Base-by-base conservation (phyloP, 1,284 basidiomycete species). In the Trichosporon sp. region DNA sequence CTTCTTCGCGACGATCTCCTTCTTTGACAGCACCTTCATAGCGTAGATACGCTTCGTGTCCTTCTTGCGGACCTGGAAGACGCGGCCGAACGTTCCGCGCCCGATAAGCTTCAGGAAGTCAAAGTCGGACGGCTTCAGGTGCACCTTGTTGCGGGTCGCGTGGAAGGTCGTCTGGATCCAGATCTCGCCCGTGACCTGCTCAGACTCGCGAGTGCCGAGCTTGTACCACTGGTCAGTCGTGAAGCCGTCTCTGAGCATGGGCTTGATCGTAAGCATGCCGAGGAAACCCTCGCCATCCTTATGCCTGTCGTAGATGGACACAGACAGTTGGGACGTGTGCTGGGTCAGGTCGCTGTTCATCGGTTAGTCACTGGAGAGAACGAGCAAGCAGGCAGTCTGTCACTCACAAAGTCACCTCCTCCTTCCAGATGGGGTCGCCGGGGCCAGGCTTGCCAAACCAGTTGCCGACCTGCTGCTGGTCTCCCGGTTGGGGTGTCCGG, bases 21-120 rank as follows among this genome's bases (percentile, higher is more conserved):
- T 95, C 86, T 99, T 99, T 44, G 92, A 95, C 38, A 99, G 88
- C 64, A 99, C 93, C 82, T 99, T 99, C 96, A 99, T 99, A 67
- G 97, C 97, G 85, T 98, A 99, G 85, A 99, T 99, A 65, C 97
- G 92, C 82, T 93, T 92, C 58, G 97, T 99, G 85, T 99, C 96
- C 81, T 88, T 90, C 85, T 99, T 99, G 71, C 96, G 92, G 47
- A 99, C 96, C 84, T 99, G 97, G 87, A 98, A 99, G 25, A 99
- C 96, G 65, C 93, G 91, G n/a, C 97, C 97, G 81, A 99, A 99
- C 0, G 97, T 99, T 5, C 97, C 97, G 65, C 94, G 90, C 62
- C 97, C 97, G 83, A 99, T 99, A 74, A 99, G 91, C 83, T 98
- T 98, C 80, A 99, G 89, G 85, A 98, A 98, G 78, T 99, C 97